Conservation (phyloP, 306 rosid genomes). For the Glycine latifolia region DNA sequence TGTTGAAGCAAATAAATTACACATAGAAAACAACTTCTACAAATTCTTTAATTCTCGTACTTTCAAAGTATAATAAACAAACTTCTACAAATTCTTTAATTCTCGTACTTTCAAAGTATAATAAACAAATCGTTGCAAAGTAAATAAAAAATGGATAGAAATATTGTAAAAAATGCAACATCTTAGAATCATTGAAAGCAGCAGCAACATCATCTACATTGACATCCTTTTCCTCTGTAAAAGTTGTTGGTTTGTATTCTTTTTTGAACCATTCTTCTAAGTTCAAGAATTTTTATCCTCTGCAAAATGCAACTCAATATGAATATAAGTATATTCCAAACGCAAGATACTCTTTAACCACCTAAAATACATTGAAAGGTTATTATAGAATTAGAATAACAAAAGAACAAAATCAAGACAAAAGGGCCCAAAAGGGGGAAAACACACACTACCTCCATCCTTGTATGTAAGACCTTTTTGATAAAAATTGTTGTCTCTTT, state of each 20-base stretch:
- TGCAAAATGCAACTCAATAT: slow-evolving; percentile 44
- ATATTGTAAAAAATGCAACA: slow-evolving; percentile 35
- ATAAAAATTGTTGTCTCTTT: too few relatives aligned
- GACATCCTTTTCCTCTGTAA: slow-evolving; percentile 71
- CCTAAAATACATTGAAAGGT: slow-evolving; percentile 6
- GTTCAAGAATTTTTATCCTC: slow-evolving; percentile 79
- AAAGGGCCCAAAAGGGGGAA: not conserved
- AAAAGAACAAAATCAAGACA: not conserved
- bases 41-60: slow-evolving; percentile 4
- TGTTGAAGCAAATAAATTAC: slow-evolving; percentile 4
- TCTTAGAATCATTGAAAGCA: slow-evolving; percentile 82
- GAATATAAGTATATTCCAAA: slow-evolving; percentile 12
- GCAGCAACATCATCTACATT: slow-evolving; percentile 87
- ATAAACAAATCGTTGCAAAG: not conserved
- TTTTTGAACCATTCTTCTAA: slow-evolving; percentile 90
- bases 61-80: not conserved
- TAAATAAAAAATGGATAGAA: not conserved
- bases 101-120: not conserved
- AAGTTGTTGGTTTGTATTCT: slow-evolving; percentile 71
- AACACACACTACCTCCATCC: too few relatives aligned
- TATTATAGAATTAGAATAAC: not conserved
- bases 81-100: too few relatives aligned
- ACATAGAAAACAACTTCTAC: not conserved
- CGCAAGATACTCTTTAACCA: slow-evolving; percentile 9
- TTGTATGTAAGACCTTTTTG: too few relatives aligned